Evolutionary conservation across 768 basidiomycete genomes (phyloP).

Genomic region (Russula sp.): DNA sequence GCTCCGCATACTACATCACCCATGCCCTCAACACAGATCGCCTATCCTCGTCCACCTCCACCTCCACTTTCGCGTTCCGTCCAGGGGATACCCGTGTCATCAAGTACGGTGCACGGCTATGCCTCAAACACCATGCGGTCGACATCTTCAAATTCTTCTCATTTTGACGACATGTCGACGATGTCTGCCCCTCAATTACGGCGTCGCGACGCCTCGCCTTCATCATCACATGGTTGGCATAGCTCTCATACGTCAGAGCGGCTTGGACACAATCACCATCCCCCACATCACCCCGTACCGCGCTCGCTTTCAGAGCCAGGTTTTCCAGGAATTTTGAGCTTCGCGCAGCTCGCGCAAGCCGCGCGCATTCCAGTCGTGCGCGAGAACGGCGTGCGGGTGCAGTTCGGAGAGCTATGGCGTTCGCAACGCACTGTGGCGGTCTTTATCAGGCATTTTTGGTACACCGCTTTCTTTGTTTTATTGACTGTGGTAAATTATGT

Average conservation of each 20-base stretch:
- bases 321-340: constrained; percentile 52
- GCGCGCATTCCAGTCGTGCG: constrained; percentile 61
- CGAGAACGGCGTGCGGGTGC: constrained; percentile 61
- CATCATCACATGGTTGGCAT: constrained; percentile 16
- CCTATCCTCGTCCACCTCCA: constrained; percentile 2
- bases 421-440: constrained; percentile 63
- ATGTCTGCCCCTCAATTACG: constrained; percentile 11
- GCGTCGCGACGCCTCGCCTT: constrained; percentile 23
- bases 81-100: neutral
- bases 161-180: constrained; percentile 18
- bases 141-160: constrained; percentile 21
- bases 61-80: constrained; percentile 10
- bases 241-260: constrained; percentile 8
- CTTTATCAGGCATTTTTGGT: constrained; percentile 89
- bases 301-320: constrained; percentile 35
- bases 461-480: constrained; percentile 12
- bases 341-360: constrained; percentile 57
- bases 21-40: neutral
- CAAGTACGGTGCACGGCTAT: neutral
- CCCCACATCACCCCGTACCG: constrained; percentile 24
- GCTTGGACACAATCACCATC: constrained; percentile 13
- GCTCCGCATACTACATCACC: neutral
- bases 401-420: constrained; percentile 66
- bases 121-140: constrained; percentile 7
- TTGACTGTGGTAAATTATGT: constrained; percentile 16